phyloP scores from a whole-genome alignment of 768 basidiomycete genomes.

The Phallus indusiatus region DNA sequence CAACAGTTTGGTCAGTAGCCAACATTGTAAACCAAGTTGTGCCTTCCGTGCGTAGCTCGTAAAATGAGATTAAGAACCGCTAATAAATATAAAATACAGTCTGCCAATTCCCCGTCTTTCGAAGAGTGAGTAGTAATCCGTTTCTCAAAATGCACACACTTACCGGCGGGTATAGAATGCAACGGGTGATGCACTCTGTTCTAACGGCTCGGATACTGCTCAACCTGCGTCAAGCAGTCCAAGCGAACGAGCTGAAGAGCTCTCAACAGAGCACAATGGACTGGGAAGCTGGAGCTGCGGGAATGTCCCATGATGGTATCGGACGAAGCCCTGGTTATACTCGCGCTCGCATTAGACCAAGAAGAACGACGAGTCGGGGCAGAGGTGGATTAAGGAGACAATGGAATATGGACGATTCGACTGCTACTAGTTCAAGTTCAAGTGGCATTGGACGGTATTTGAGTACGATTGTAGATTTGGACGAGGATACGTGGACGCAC shows the following conservation, averaged over 20 bases:
- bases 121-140: not conserved
- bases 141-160: not conserved
- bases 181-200: conserved; percentile 7
- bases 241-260: not conserved
- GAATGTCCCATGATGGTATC: too few species aligned
- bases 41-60: not conserved
- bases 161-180: conserved; percentile 1
- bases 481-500: not conserved
- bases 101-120: not conserved
- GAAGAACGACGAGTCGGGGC: too few species aligned
- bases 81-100: not conserved
- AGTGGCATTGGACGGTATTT: not conserved
- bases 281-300: not conserved
- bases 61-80: not conserved
- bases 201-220: conserved; percentile 5
- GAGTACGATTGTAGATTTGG: not conserved
- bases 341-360: too few species aligned
- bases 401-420: too few species aligned
- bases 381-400: too few species aligned
- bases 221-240: conserved; percentile 5
- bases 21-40: not conserved
- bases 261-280: not conserved
- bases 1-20: not conserved
- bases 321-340: too few species aligned
- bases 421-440: not conserved